Evolutionary conservation across 176 grass and related monocot species (phyloP).

Genomic region (Metroxylon sagu): DNA sequence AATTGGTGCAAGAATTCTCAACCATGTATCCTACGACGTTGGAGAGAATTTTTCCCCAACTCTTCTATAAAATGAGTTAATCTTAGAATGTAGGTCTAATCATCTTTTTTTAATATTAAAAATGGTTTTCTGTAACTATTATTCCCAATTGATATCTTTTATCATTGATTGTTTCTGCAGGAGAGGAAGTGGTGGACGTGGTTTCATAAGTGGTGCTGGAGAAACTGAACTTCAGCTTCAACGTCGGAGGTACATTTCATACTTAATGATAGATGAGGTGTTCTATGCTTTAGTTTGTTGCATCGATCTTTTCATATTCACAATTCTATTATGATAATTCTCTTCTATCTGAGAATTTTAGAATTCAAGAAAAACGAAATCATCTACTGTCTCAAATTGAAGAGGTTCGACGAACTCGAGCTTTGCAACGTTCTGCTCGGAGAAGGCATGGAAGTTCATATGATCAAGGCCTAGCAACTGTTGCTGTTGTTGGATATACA

Average conservation of each 20-base stretch:
- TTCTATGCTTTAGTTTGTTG: constrained; percentile 1
- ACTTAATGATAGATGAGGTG: constrained; percentile 9
- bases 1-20: no score
- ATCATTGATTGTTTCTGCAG: constrained; percentile 32
- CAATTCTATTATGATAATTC: no score
- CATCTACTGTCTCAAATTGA: constrained; percentile 68
- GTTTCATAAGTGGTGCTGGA: constrained; percentile 89
- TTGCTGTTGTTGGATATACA: constrained; percentile 89
- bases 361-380: constrained; percentile 71
- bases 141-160: not conserved
- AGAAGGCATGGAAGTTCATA: constrained; percentile 71
- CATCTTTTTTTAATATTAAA: not conserved
- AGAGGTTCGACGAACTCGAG: constrained; percentile 71
- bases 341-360: constrained; percentile 24
- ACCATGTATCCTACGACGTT: no score
- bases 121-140: not conserved
- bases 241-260: constrained; percentile 62
- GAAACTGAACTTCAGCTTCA: constrained; percentile 98
- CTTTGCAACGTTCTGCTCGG: constrained; percentile 66
- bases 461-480: constrained; percentile 75
- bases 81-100: no score
- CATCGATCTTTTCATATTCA: constrained; percentile 1
- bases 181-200: constrained; percentile 86
- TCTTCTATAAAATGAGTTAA: no score
- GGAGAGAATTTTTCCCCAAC: no score